A percentile compares a stretch with the other conserved stretches of the same genome.
Conservation (phyloP, 192 early-diverging fungal species). For the Entomortierella parvispora region DNA sequence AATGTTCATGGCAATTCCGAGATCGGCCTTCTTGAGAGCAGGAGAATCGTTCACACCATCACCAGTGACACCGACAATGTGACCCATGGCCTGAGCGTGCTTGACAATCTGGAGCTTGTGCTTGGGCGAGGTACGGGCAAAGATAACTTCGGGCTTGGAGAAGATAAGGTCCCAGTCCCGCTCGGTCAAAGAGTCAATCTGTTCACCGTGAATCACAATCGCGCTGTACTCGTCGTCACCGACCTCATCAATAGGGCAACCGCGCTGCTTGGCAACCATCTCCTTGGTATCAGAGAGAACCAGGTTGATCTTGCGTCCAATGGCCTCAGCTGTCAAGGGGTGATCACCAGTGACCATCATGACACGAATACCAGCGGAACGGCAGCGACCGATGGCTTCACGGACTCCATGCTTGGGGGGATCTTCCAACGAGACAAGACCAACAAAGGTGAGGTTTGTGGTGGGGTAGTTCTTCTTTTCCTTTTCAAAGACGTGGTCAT, state of each 20-base stretch:
- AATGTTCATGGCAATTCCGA: constrained; percentile 97
- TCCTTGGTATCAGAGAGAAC: constrained; percentile 90
- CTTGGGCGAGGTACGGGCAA: constrained; percentile 95
- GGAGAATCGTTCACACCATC: constrained; percentile 98
- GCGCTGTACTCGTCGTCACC: constrained; percentile 85
- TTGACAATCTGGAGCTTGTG: constrained; percentile 98
- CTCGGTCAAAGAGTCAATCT: constrained; percentile 81
- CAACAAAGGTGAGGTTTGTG: constrained; percentile 79
- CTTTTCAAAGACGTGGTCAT: constrained; percentile 77
- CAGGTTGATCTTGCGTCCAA: constrained; percentile 96
- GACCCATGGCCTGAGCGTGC: constrained; percentile 86
- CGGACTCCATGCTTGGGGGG: constrained; percentile 98
- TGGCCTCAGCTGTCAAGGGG: constrained; percentile 93
- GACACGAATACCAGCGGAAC: constrained; percentile 91
- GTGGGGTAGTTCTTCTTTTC: constrained; percentile 77
- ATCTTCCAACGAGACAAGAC: constrained; percentile 89
- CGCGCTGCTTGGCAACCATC: constrained; percentile 73
- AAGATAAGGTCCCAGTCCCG: constrained; percentile 94
- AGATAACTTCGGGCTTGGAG: constrained; percentile 93
- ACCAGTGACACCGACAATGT: constrained; percentile 97
- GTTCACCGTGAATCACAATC: constrained; percentile 93
- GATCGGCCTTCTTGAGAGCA: constrained; percentile 96
- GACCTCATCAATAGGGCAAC: constrained; percentile 66
- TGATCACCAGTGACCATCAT: constrained; percentile 99
- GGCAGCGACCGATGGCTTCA: constrained; percentile 93